Conservation (phyloP, 2,329 filamentous ascomycete species). For the Hypoxylon sp. region DNA sequence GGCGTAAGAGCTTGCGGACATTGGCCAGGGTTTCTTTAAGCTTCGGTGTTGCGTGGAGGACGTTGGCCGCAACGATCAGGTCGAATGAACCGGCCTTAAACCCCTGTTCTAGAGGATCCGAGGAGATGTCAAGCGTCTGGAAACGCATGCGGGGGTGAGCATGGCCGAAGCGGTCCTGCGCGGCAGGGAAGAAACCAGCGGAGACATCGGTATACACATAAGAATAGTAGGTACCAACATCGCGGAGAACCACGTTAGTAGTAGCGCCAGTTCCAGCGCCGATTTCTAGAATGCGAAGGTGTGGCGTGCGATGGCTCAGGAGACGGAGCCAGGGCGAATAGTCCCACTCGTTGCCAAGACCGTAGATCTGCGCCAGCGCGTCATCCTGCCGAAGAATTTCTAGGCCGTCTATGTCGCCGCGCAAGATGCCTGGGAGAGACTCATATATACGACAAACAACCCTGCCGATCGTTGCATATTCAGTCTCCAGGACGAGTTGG, state of each 20-base stretch:
- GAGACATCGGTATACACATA: not conserved
- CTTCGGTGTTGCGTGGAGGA: slow-evolving; percentile 45
- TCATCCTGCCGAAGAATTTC: not conserved
- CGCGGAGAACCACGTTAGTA: not conserved
- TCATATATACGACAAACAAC: not conserved
- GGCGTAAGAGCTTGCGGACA: slow-evolving; percentile 44
- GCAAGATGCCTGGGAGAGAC: not conserved
- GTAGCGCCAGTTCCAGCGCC: not conserved
- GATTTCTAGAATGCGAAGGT: not conserved
- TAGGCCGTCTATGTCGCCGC: not conserved
- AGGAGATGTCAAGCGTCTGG: not conserved
- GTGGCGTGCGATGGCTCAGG: not conserved
- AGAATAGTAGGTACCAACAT: not conserved
- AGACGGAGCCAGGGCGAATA: not conserved
- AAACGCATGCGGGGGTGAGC: not conserved
- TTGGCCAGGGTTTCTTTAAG: slow-evolving; percentile 33
- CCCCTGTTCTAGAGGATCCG: not conserved
- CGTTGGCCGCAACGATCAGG: slow-evolving; percentile 48
- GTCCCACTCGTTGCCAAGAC: not conserved
- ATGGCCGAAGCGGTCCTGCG: not conserved
- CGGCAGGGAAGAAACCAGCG: not conserved
- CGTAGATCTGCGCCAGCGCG: not conserved
- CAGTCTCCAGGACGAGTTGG: not conserved
- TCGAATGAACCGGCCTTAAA: slow-evolving; percentile 28
- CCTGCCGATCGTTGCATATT: not conserved